Evolutionary conservation across 108 stramenopile species (phyloP).

Genomic region (Pinguiococcus pyrenoidosus): DNA sequence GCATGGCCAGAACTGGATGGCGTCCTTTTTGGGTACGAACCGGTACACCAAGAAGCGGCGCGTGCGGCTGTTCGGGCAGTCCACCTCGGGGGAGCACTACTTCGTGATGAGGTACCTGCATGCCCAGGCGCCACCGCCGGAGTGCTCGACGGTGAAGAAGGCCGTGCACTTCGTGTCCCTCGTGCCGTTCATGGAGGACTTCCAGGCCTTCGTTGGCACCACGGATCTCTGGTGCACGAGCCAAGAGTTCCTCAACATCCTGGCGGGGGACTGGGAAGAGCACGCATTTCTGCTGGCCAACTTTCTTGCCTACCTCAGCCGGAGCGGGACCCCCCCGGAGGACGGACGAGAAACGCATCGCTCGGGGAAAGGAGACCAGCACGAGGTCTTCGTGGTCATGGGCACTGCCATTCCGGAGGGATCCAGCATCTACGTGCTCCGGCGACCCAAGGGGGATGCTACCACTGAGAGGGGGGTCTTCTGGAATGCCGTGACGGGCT

Average conservation of each 20-base stretch:
- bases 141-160: conserved; percentile 18
- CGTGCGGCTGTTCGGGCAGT: not conserved
- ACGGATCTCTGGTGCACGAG: conserved; percentile 48
- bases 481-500: conserved; percentile 52
- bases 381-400: conserved; percentile 38
- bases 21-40: too few species aligned
- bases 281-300: conserved; percentile 56
- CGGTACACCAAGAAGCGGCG: too few species aligned
- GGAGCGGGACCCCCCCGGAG: conserved; percentile 3
- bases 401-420: conserved; percentile 52
- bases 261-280: conserved; percentile 57
- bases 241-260: conserved; percentile 52
- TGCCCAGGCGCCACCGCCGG: conserved; percentile 42
- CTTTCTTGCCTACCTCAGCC: conserved; percentile 42
- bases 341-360: conserved; percentile 9
- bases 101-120: conserved; percentile 30
- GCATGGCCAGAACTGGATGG: conserved; percentile 10
- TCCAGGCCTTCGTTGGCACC: conserved; percentile 44
- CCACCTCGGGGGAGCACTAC: conserved; percentile 15
- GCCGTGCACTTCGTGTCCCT: conserved; percentile 51
- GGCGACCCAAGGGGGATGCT: conserved; percentile 2
- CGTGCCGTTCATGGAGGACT: conserved; percentile 50
- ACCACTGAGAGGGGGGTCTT: conserved; percentile 22
- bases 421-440: conserved; percentile 29
- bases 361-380: conserved; percentile 11